Percentiles rank a stretch among this genome's conserved stretches.
Evolutionary conservation across 73 alveolate genomes (phyloP).

Genomic region (Blepharisma japonicum): DNA sequence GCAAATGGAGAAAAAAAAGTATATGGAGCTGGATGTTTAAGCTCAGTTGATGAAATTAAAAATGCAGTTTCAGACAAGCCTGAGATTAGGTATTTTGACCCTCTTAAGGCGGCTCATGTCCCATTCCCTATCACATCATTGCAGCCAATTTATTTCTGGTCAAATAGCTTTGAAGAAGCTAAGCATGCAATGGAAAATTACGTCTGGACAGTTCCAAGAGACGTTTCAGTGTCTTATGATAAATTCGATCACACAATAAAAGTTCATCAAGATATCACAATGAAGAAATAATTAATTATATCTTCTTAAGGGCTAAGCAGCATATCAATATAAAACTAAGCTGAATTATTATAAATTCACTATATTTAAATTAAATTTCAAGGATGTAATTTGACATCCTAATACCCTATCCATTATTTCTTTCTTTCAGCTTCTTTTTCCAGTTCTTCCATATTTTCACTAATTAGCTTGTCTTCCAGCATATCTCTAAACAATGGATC

Average conservation of each 20-base stretch:
- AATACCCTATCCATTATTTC: too few relatives aligned
- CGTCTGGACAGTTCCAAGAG: constrained; percentile 8
- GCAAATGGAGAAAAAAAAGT: constrained; percentile 60
- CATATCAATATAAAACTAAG: too few relatives aligned
- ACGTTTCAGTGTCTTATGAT: constrained; percentile 8
- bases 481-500: too few relatives aligned
- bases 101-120: constrained; percentile 28
- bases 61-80: constrained; percentile 33
- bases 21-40: constrained; percentile 85
- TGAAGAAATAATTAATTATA: too few relatives aligned
- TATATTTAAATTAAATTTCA: too few relatives aligned
- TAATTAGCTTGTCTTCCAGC: too few relatives aligned
- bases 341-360: too few relatives aligned
- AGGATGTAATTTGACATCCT: too few relatives aligned
- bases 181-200: constrained; percentile 16
- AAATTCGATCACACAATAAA: background rate
- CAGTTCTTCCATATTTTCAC: too few relatives aligned
- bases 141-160: constrained; percentile 48
- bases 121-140: constrained; percentile 47
- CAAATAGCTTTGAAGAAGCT: constrained; percentile 45
- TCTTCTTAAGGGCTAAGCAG: too few relatives aligned
- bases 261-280: constrained; percentile 23
- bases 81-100: constrained; percentile 30
- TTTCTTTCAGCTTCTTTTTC: too few relatives aligned
- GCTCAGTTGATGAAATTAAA: constrained; percentile 72